A percentile compares a stretch with the other conserved stretches of the same genome.
These are phyloP conservation scores for Pleurotus eryngii DNA, from an alignment of 768 basidiomycete species.

Conservation along the genomic window DNA sequence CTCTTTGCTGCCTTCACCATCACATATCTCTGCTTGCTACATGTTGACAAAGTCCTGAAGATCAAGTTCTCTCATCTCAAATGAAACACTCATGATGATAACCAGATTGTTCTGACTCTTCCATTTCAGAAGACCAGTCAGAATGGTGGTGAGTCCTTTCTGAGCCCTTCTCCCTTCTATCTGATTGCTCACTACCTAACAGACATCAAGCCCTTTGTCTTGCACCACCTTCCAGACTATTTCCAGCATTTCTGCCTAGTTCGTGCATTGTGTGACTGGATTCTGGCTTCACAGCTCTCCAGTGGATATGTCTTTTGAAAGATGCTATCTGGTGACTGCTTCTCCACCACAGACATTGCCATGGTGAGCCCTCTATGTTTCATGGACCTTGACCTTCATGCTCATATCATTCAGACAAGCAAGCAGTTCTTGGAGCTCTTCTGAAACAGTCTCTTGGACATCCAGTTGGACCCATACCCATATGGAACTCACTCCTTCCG, in stretches of 20 bases:
- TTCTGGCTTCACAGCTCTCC: slow-evolving; percentile 15
- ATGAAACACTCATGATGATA: not conserved
- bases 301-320: slow-evolving; percentile 30
- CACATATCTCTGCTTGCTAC: slow-evolving; percentile 30
- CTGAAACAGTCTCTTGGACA: slow-evolving; percentile 36
- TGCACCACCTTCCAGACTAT: slow-evolving; percentile 18
- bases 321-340: slow-evolving; percentile 24
- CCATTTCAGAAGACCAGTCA: slow-evolving; percentile 26
- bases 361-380: slow-evolving; percentile 18
- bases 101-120: slow-evolving; percentile 16
- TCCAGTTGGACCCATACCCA: slow-evolving; percentile 29
- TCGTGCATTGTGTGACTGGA: slow-evolving; percentile 28
- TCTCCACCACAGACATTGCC: slow-evolving; percentile 13
- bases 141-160: slow-evolving; percentile 19
- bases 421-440: slow-evolving; percentile 36
- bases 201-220: slow-evolving; percentile 29
- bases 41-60: slow-evolving; percentile 31
- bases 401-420: slow-evolving; percentile 20
- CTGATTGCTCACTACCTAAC: not conserved
- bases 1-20: slow-evolving; percentile 28
- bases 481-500: slow-evolving; percentile 42
- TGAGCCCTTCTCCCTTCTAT: not conserved
- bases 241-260: slow-evolving; percentile 32
- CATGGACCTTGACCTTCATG: no score
- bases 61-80: slow-evolving; percentile 25